Evolutionary conservation across 2,329 filamentous ascomycete genomes (phyloP).

Genomic region (Verticillium albo-atrum): DNA sequence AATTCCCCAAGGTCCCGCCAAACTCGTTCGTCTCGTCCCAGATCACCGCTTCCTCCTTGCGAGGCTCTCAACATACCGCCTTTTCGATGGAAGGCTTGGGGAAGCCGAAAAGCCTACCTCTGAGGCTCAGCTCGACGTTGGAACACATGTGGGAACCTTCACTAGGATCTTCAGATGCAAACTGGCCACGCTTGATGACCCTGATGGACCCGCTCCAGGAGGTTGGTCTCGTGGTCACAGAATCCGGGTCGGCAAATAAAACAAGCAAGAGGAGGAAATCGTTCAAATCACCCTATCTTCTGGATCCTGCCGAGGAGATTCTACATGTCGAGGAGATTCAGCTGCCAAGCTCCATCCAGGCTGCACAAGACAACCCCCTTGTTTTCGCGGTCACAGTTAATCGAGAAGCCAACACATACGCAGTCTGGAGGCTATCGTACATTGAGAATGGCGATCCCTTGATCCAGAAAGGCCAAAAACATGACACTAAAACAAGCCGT

Average conservation of each 20-base stretch:
- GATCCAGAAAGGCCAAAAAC: slow-evolving; percentile 36
- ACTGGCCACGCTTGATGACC: slow-evolving; percentile 73
- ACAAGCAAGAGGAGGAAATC: slow-evolving; percentile 31
- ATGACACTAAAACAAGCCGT: slow-evolving; percentile 35
- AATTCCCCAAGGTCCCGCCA: slow-evolving; percentile 61
- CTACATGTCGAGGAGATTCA: slow-evolving; percentile 71
- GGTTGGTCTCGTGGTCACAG: slow-evolving; percentile 73
- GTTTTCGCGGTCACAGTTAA: slow-evolving; percentile 80
- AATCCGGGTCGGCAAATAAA: slow-evolving; percentile 37
- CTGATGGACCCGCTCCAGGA: slow-evolving; percentile 83
- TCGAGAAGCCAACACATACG: slow-evolving; percentile 69
- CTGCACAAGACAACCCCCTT: slow-evolving; percentile 44
- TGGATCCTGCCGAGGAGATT: slow-evolving; percentile 77
- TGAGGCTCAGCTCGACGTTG: slow-evolving; percentile 48
- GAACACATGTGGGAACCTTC: slow-evolving; percentile 56
- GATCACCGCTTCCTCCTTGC: slow-evolving; percentile 44
- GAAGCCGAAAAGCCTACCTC: slow-evolving; percentile 48
- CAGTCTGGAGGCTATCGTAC: slow-evolving; percentile 80
- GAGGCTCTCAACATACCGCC: slow-evolving; percentile 42
- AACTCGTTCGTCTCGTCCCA: slow-evolving; percentile 80
- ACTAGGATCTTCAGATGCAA: slow-evolving; percentile 45
- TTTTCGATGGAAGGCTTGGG: slow-evolving; percentile 56
- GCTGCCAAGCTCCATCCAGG: slow-evolving; percentile 39
- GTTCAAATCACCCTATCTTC: slow-evolving; percentile 44
- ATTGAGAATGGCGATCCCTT: slow-evolving; percentile 61